Evolutionary conservation across 306 rosid species (phyloP), one percentile per base, ranked within the genome.

Genomic region (Lupinus albus): DNA sequence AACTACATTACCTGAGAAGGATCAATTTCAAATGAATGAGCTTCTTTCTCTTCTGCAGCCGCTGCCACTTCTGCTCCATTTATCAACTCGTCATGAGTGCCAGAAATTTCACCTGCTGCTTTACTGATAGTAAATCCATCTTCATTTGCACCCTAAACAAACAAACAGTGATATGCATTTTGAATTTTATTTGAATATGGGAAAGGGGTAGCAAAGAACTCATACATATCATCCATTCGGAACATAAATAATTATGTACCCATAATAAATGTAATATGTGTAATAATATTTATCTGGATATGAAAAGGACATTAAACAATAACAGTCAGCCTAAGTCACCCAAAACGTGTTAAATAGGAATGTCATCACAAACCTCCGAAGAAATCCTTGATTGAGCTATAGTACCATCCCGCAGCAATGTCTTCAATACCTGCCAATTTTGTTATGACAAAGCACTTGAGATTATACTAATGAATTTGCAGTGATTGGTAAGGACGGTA

Each of bases 61-160:
- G 98, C 97, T 15, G 91, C 96, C 74, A 84, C 79, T 84, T 88
- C 94, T 59, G 94, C 98, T 84, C 84, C 87, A 79, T 86, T 82
- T 33, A 93, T 73, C 86, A 93, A 85, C 67, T 87, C 93, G 36
- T 82, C 89, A 39, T 85, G 89, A 55, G 80, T 84, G 70, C 80
- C 81, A 69, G 54, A 79, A 80, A 86, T 79, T 80, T 93, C 98
- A 73, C 96, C 94, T 44, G 83, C 73, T 73, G 92, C 72, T 85
- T 88, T 93, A 85, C 96, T 89, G 64, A 88, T 71, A 16, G 96
- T 89, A 78, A 92, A 92, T 67, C 89, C 96, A 78, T 85, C 95
- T 76, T 83, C 96, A 76, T 64, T 60, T 49, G 74, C 61, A 74
- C 78, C 91, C 96, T 89, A 49, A 53, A 77, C 4, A 68, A 53